phyloP scores from a whole-genome alignment of 805 yeast genomes.

The Nakazawaea ambrosiae region DNA sequence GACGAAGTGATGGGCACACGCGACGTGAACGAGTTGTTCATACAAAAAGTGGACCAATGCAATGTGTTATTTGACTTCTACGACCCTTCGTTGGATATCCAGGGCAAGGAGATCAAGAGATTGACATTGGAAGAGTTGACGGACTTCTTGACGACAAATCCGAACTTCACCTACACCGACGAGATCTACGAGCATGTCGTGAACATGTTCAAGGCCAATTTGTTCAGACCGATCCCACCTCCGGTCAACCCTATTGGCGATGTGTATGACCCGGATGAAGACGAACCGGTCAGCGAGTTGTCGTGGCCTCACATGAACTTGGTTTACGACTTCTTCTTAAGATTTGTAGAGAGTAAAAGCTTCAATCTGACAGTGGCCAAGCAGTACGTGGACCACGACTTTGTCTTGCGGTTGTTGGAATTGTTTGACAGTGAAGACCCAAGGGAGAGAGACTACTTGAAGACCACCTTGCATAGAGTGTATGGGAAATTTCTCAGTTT shows the following conservation, averaged over 20 bases:
- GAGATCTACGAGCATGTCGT: conserved; percentile 87
- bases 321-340: conserved; percentile 87
- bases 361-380: conserved; percentile 91
- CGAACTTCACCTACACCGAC: conserved; percentile 80
- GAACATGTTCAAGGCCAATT: conserved; percentile 79
- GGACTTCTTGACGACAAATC: conserved; percentile 68
- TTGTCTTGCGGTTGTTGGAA: conserved; percentile 74
- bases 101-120: conserved; percentile 89
- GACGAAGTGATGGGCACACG: conserved; percentile 78
- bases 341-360: conserved; percentile 92
- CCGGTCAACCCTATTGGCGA: conserved; percentile 98
- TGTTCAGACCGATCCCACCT: conserved; percentile 95
- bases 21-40: conserved; percentile 71
- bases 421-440: conserved; percentile 96
- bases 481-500: conserved; percentile 91
- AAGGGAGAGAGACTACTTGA: conserved; percentile 89
- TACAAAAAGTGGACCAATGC: conserved; percentile 90
- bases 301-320: conserved; percentile 99
- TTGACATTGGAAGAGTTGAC: conserved; percentile 83
- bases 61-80: conserved; percentile 88
- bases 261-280: conserved; percentile 95
- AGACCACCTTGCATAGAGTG: conserved; percentile 91
- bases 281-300: conserved; percentile 92
- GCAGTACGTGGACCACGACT: conserved; percentile 87
- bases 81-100: conserved; percentile 87